Evolutionary conservation across 345 rosid genomes (phyloP).

Genomic region (Garcia nutans): DNA sequence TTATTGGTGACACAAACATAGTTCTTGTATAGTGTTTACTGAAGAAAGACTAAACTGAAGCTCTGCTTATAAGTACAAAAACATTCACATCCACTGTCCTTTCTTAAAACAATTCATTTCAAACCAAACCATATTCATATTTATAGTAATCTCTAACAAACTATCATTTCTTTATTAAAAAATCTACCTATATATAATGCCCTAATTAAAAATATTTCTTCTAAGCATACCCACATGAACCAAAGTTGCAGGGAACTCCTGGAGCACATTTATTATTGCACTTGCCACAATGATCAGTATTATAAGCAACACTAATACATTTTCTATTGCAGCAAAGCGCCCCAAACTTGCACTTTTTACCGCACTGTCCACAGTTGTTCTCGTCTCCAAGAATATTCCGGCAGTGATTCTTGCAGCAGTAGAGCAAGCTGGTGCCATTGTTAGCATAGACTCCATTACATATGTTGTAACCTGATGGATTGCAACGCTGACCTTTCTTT

Average conservation of each 20-base stretch:
- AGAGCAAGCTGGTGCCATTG: constrained; percentile 53
- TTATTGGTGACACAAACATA: not conserved
- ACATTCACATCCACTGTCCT: not conserved
- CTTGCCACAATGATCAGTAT: constrained; percentile 54
- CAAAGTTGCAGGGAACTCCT: constrained; percentile 51
- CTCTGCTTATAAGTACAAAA: not conserved
- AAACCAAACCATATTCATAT: not conserved
- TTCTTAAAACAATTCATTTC: not conserved
- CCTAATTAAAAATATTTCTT: not conserved
- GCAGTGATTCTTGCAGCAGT: constrained; percentile 81
- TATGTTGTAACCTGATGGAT: constrained; percentile 26
- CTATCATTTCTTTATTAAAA: not conserved
- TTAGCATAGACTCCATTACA: constrained; percentile 59
- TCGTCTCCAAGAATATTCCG: constrained; percentile 48
- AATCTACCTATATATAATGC: not conserved
- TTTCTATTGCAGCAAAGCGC: constrained; percentile 55
- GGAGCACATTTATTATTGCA: constrained; percentile 45
- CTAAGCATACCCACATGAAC: constrained; percentile 68
- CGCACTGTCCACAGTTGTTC: constrained; percentile 64
- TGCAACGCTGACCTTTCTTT: constrained; percentile 50
- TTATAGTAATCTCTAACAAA: not conserved
- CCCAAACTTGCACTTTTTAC: constrained; percentile 49
- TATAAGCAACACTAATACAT: constrained; percentile 37
- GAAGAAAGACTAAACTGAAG: not conserved
- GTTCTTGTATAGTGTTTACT: not conserved